These are phyloP conservation scores for Pisolithus marmoratus DNA, from an alignment of 768 basidiomycete species.

Conservation along the genomic window DNA sequence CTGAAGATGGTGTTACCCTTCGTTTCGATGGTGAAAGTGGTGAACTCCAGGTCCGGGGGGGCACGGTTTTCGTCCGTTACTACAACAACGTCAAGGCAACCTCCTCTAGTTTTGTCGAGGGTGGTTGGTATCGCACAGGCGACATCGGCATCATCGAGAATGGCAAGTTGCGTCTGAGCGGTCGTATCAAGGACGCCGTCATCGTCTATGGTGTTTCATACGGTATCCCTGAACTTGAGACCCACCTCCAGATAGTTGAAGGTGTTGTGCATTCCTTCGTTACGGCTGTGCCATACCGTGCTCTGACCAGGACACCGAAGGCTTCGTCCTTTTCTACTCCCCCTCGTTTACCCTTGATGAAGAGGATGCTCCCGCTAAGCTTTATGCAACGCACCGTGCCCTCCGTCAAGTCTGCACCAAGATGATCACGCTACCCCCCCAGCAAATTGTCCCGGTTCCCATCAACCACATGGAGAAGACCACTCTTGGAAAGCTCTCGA, in stretches of 20 bases:
- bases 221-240: slow-evolving; percentile 33
- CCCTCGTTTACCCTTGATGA: slow-evolving; percentile 17
- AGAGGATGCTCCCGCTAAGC: slow-evolving; percentile 13
- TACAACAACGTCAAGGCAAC: slow-evolving; percentile 43
- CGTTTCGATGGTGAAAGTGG: slow-evolving; percentile 27
- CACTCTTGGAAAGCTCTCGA: slow-evolving; percentile 37
- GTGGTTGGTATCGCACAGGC: slow-evolving; percentile 54
- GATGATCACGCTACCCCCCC: slow-evolving; percentile 30
- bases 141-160: slow-evolving; percentile 39
- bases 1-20: slow-evolving; percentile 17
- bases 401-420: slow-evolving; percentile 22
- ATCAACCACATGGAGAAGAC: slow-evolving; percentile 34
- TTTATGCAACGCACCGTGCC: slow-evolving; percentile 22
- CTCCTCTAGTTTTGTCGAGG: slow-evolving; percentile 36
- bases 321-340: slow-evolving; percentile 38
- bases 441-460: slow-evolving; percentile 34
- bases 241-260: slow-evolving; percentile 34
- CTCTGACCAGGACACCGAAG: slow-evolving; percentile 35
- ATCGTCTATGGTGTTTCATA: slow-evolving; percentile 42
- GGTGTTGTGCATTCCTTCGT: slow-evolving; percentile 32
- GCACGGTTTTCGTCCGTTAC: slow-evolving; percentile 38
- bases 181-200: slow-evolving; percentile 39
- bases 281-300: slow-evolving; percentile 34
- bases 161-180: slow-evolving; percentile 30
- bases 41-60: slow-evolving; percentile 35